Evolutionary conservation across 2,329 filamentous ascomycete genomes (phyloP).

Genomic region (Fusarium sp.): DNA sequence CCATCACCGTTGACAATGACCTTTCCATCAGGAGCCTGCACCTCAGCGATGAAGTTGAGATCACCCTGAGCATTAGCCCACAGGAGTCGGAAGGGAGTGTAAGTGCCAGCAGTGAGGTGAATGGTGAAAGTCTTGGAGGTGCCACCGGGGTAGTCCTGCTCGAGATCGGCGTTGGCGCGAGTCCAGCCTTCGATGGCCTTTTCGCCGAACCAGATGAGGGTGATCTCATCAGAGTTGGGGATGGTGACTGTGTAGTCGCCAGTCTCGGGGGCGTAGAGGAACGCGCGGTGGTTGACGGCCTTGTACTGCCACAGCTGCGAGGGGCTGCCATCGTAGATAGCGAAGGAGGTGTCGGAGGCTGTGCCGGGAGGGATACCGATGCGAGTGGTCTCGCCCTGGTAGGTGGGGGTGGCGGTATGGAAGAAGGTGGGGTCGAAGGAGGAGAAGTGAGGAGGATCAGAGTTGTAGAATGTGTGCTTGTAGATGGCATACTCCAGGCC

Average conservation of each 20-base stretch:
- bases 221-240: constrained; percentile 18
- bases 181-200: background rate
- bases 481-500: constrained; percentile 12
- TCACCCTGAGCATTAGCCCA: constrained; percentile 20
- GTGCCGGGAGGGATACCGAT: constrained; percentile 7
- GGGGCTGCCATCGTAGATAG: constrained; percentile 7
- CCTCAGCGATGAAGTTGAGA: constrained; percentile 6
- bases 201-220: constrained; percentile 4
- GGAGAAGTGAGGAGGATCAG: constrained; percentile 1
- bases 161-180: background rate
- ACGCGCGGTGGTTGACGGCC: constrained; percentile 8
- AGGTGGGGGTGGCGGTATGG: background rate
- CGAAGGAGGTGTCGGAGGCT: background rate
- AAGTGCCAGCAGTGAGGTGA: background rate
- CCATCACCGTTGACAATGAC: constrained; percentile 8
- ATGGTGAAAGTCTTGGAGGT: background rate
- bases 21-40: constrained; percentile 1
- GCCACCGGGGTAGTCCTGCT: constrained; percentile 13
- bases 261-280: background rate
- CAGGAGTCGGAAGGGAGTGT: constrained; percentile 12
- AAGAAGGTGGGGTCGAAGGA: background rate
- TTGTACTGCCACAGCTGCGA: background rate
- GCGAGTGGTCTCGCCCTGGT: background rate
- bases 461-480: background rate
- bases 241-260: constrained; percentile 1